Conservation (phyloP, 345 rosid species). For the Firmiana major region DNA sequence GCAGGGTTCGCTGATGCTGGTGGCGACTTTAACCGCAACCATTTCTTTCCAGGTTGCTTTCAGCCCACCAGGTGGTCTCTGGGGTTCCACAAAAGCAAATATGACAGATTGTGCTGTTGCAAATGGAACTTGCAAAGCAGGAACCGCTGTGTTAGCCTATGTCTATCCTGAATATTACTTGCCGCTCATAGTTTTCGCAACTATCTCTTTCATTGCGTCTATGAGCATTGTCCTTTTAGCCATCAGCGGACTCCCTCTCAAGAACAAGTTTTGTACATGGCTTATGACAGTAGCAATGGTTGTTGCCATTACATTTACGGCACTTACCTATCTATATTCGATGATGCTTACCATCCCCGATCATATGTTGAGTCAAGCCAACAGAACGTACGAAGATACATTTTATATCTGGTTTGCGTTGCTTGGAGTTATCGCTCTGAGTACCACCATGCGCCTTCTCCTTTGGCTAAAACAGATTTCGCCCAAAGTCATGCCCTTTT, state of each 20-base stretch:
- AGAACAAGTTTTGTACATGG: background rate
- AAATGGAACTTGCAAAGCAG: too few relatives aligned
- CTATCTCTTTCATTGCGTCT: background rate
- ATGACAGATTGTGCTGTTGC: too few relatives aligned
- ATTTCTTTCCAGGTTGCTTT: constrained; percentile 28
- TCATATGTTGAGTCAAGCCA: too few relatives aligned
- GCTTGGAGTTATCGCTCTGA: too few relatives aligned
- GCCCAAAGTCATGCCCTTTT: too few relatives aligned
- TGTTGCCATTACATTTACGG: background rate
- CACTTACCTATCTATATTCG: too few relatives aligned
- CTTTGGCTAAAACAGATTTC: too few relatives aligned
- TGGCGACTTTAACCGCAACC: constrained; percentile 20
- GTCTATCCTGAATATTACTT: background rate
- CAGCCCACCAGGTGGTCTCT: constrained; percentile 23
- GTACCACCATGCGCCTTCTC: too few relatives aligned
- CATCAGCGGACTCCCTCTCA: background rate
- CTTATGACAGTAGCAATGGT: background rate
- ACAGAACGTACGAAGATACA: too few relatives aligned
- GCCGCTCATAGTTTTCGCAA: background rate
- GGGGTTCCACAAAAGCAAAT: too few relatives aligned
- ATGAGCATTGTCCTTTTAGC: background rate
- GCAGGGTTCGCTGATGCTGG: constrained; percentile 18
- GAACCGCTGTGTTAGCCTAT: background rate
- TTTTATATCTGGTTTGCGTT: too few relatives aligned
- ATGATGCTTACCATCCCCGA: too few relatives aligned